These are phyloP conservation scores for Aspergillus asperescens DNA, from an alignment of 495 filamentous ascomycete genomes.

Conservation along the genomic window DNA sequence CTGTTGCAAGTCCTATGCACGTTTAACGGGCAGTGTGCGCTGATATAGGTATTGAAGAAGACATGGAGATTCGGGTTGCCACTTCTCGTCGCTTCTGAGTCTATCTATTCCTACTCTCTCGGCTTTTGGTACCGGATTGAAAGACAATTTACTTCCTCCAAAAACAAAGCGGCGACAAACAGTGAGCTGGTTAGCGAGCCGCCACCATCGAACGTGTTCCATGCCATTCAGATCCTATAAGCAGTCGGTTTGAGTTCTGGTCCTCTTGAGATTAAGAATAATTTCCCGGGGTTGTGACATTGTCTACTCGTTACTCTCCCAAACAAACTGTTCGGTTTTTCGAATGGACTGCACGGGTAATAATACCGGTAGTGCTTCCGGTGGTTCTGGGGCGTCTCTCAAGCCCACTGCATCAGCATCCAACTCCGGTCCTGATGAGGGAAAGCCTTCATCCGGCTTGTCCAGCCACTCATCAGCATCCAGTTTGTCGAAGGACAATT, in stretches of 20 bases:
- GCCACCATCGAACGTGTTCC: background rate
- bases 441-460: constrained; percentile 13
- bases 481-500: constrained; percentile 13
- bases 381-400: constrained; percentile 3
- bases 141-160: background rate
- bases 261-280: too few relatives aligned
- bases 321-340: background rate
- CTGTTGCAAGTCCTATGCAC: background rate
- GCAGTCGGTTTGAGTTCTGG: background rate
- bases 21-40: too few relatives aligned
- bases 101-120: background rate
- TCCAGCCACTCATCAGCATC: constrained; percentile 12
- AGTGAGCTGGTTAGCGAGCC: background rate
- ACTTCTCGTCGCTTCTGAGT: background rate
- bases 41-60: background rate
- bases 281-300: background rate
- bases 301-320: too few relatives aligned
- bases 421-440: constrained; percentile 16
- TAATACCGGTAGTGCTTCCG: constrained; percentile 39
- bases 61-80: background rate
- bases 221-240: background rate
- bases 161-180: background rate
- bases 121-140: background rate
- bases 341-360: constrained; percentile 5
- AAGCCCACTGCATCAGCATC: constrained; percentile 2